Evolutionary conservation across 495 filamentous ascomycete species (phyloP), one percentile per base, ranked within the genome.

Genomic region (Tricharina praecox): DNA sequence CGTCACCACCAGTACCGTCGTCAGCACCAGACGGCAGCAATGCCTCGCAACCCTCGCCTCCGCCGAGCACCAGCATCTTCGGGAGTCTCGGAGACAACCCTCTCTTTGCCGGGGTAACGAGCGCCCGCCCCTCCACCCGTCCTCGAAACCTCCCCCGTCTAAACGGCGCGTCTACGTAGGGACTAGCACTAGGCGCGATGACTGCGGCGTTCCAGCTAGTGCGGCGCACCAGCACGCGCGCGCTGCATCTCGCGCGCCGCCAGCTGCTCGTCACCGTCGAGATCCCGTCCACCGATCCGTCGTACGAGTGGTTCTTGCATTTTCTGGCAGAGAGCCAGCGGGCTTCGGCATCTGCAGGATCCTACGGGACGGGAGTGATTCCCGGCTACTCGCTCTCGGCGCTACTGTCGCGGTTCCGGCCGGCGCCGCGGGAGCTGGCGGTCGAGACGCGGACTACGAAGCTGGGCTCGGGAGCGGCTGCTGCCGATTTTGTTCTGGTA

Each of bases 191-290:
- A 20, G 87, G 85, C 53, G 83, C 77, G 19, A 70, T 96, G 24
- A 90, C 83, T 43, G 81, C 84, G 28, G 77, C 72, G 28, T 67
- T 81, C 42, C 80, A 82, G 0, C 70, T 86, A 47, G 79, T 77
- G 15, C 86, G 88, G 37, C 76, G 75, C 54, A 79, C 78, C 19
- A 50, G 78, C 48, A 77, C 81, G 45, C 69, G 75, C 60, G 76
- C 76, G 41, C 77, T 77, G 20, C 68, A 68, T 32, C 72, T 93
- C 46, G 63, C 93, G 45, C 81, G 82, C 33, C 76, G 81, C 37
- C 82, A 87, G 42, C 77, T 97, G 68, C 79, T 97, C 7, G 83
- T 96, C 45, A 82, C 95, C 57, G 73, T 96, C 53, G 92, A 96
- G 62, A 94, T 97, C 61, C 86, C 78, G 57, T 81, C 82, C 58